Evolutionary conservation across 192 early-diverging fungal genomes (phyloP), one percentile per base, ranked within the genome.

Genomic region (Endogone sp.): DNA sequence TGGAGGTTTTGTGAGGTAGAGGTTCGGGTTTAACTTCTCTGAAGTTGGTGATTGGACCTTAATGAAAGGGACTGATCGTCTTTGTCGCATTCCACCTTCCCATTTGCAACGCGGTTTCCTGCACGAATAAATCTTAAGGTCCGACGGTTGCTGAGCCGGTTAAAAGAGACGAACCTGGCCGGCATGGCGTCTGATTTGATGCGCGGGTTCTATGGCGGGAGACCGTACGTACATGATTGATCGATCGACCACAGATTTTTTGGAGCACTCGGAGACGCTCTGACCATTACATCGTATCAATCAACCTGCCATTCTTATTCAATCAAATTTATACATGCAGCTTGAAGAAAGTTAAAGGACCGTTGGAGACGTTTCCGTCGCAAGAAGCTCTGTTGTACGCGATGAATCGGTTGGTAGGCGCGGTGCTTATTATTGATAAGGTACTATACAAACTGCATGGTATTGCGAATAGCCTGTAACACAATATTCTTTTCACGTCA

Each of bases 1-100:
- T 49, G 37, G 37, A 49, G 16, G 37, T 82, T 71, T 57, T 67
- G 29, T 71, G 79, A 61, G 64, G 61, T 60, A 20, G 80, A 81
- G 71, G 80, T 81, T 66, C 32, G 44, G 37, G 3, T 22, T 25
- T 22, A 54, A 11, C 4, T 62, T 29, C 55, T 25, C 54, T 65
- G 8, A 24, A 23, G 66, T 28, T 54, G 49, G 60, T 54, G 58
- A 27, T 11, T 49, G 37, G 37, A 49, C 37, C 37, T 16, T 49
- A 49, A 49, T 49, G 16, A 49, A 49, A 49, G 37, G 6, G 37
- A 49, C 16, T n/a, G n/a, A 16, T 16, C 16, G 37, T 49, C 16
- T 49, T 11, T 49, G 6, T 49, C 10, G 6, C 49, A 6, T 62
- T 3, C 29, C 27, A 63, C 29, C 4, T 31, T 56, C n/a, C 23